Evolutionary conservation across 306 rosid species (phyloP).

Genomic region (Cucumis melo): DNA sequence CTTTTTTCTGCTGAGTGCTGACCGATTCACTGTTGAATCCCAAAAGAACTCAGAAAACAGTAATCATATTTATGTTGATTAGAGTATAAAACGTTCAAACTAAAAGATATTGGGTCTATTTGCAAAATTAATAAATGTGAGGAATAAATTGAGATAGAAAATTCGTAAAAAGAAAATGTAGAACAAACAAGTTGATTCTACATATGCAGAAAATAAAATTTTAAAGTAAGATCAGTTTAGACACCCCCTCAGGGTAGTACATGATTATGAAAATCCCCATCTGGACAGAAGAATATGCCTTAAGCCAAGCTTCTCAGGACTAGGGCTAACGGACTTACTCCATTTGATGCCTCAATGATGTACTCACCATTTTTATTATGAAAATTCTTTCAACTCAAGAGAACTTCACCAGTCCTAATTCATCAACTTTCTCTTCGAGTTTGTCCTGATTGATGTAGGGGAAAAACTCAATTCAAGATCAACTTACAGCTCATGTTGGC

Average conservation of each 20-base stretch:
- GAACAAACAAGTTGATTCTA: not conserved
- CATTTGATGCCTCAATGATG: not conserved
- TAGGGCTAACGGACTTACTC: not conserved
- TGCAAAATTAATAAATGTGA: not conserved
- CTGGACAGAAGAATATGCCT: not conserved
- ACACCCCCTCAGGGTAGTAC: not conserved
- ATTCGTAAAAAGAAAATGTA: not conserved
- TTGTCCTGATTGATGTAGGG: not conserved
- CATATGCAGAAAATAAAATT: too few relatives aligned
- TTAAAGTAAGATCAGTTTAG: not conserved
- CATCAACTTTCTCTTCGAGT: not conserved
- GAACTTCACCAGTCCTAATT: not conserved
- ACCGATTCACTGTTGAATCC: not conserved
- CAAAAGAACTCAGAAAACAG: not conserved
- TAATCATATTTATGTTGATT: conserved; percentile 1
- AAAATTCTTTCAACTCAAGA: not conserved
- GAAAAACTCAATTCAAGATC: not conserved
- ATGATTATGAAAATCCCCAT: not conserved
- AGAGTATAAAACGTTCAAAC: not conserved
- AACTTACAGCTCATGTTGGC: not conserved
- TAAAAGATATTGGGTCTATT: not conserved
- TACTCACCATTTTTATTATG: not conserved
- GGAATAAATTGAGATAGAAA: not conserved
- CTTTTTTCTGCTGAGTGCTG: not conserved
- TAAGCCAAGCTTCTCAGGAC: not conserved